phyloP scores from a whole-genome alignment of 176 grass and related monocot genomes.

The Phyllostachys edulis region DNA sequence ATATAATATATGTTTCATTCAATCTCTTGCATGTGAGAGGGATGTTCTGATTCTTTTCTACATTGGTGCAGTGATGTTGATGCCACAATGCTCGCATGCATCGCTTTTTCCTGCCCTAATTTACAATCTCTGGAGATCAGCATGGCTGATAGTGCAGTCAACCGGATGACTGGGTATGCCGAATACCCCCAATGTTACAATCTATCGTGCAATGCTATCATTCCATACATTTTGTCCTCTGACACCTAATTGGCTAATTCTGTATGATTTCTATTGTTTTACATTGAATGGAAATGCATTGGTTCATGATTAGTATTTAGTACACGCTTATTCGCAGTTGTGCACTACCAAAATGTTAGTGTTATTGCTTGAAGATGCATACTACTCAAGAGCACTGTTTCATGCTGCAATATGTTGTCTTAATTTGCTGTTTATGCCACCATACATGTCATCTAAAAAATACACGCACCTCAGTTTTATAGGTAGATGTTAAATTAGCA shows the following conservation, averaged over 20 bases:
- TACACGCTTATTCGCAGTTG: neutral
- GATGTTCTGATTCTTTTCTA: constrained; percentile 39
- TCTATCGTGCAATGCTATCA: neutral
- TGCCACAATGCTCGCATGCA: constrained; percentile 70
- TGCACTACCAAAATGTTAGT: neutral
- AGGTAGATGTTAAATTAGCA: neutral
- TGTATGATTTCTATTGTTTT: neutral
- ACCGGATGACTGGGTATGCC: constrained; percentile 81
- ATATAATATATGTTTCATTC: neutral
- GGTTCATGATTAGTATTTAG: constrained; percentile 3
- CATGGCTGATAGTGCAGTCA: constrained; percentile 49
- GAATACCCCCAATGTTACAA: neutral
- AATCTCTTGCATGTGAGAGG: neutral
- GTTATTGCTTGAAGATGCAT: neutral
- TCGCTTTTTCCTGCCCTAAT: constrained; percentile 83
- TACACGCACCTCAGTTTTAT: neutral
- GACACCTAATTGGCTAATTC: neutral
- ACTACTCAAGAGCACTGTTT: constrained; percentile 7
- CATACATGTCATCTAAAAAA: neutral
- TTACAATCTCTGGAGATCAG: constrained; percentile 68
- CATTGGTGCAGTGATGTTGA: constrained; percentile 76
- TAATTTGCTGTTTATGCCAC: neutral
- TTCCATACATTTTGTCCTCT: neutral
- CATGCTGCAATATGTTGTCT: neutral
- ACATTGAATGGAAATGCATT: neutral